These are phyloP conservation scores for Telopea speciosissima DNA, from an alignment of 177 flowering plant species.

Conservation along the genomic window DNA sequence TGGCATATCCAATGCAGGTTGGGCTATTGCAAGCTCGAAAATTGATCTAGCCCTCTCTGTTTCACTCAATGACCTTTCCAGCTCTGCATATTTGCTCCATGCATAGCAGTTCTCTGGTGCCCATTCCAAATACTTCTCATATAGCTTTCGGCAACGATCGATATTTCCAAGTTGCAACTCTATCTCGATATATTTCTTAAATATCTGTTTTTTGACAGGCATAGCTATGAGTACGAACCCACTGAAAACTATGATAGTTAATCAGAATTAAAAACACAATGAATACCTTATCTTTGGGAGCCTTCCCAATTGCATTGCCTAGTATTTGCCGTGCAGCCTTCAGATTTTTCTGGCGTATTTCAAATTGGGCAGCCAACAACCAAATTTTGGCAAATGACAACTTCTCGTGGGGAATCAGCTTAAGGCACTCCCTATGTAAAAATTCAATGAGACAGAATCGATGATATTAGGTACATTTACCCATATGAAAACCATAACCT, in stretches of 20 bases:
- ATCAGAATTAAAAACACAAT: background rate
- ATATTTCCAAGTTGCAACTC: constrained; percentile 86
- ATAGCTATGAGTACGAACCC: background rate
- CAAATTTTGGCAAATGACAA: constrained; percentile 93
- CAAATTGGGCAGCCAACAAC: constrained; percentile 92
- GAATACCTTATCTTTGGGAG: constrained; percentile 91
- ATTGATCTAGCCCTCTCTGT: constrained; percentile 85
- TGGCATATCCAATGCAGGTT: constrained; percentile 94
- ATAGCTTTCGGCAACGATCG: constrained; percentile 78
- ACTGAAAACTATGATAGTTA: background rate
- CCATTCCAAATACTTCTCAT: constrained; percentile 93
- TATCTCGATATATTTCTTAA: constrained; percentile 92
- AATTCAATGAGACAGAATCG: constrained; percentile 6
- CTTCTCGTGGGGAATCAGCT: constrained; percentile 75
- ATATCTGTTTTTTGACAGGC: constrained; percentile 45
- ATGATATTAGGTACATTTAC: background rate
- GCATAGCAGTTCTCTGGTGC: constrained; percentile 97
- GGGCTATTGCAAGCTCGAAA: constrained; percentile 92
- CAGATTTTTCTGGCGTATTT: constrained; percentile 79
- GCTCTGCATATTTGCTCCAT: constrained; percentile 88
- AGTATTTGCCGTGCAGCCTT: constrained; percentile 61
- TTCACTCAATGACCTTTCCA: constrained; percentile 75
- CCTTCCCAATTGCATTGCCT: constrained; percentile 87
- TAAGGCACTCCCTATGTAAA: constrained; percentile 60
- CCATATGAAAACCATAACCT: background rate